phyloP scores from a whole-genome alignment of 169 alveolate genomes.

The Cyclospora cayetanensis region DNA sequence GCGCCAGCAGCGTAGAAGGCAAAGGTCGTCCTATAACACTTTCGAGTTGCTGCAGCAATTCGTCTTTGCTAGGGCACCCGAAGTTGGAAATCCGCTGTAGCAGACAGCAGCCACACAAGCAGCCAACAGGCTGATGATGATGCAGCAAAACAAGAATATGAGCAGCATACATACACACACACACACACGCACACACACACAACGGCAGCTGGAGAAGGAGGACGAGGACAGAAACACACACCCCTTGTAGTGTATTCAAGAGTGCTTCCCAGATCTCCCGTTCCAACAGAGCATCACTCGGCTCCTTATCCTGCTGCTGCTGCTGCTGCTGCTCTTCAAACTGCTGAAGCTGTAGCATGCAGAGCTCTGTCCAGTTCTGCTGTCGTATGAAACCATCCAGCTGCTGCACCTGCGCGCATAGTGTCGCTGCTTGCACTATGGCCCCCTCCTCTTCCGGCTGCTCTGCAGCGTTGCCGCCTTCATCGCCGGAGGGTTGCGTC shows the following conservation, averaged over 20 bases:
- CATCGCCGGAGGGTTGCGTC: too few species aligned
- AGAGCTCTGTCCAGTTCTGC: slow-evolving; percentile 1
- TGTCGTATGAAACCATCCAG: slow-evolving; percentile 19
- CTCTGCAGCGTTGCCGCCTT: too few species aligned
- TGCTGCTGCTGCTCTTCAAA: neutral
- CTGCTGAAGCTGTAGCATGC: neutral
- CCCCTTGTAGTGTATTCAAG: neutral
- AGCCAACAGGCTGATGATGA: too few species aligned
- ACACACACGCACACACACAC: neutral
- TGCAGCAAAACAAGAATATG: neutral
- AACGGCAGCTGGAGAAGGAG: neutral
- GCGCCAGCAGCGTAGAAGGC: slow-evolving; percentile 7
- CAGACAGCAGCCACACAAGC: slow-evolving; percentile 6
- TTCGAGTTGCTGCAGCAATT: slow-evolving; percentile 12
- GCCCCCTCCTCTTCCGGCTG: neutral
- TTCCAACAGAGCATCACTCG: too few species aligned
- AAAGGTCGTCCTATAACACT: slow-evolving; percentile 39
- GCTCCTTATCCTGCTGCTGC: slow-evolving; percentile 27
- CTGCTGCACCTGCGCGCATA: slow-evolving; percentile 35
- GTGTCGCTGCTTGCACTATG: slow-evolving; percentile 3
- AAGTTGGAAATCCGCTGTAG: neutral
- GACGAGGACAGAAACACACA: neutral
- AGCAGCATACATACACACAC: neutral
- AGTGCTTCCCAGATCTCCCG: neutral
- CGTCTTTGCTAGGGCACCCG: slow-evolving; percentile 17